Evolutionary conservation across 1,284 basidiomycete genomes (phyloP), one percentile per base, ranked within the genome.

Genomic region (Apiotrichum sp.): DNA sequence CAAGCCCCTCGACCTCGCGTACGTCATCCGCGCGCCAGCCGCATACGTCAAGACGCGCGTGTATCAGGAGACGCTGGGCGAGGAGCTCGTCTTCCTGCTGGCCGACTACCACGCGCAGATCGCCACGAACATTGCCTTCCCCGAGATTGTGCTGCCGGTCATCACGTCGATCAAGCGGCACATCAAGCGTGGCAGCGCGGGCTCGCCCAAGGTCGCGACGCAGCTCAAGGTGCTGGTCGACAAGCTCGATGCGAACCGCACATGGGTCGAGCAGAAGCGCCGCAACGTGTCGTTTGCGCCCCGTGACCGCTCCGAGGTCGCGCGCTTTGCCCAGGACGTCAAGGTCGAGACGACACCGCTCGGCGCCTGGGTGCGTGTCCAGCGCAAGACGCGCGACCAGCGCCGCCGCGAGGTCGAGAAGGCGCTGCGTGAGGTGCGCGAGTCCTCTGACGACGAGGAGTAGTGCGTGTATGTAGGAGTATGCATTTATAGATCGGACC

Each of bases 21-120:
- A 87, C 41, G 82, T 86, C 58, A 88, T 99, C 68, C 87, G 92
- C 38, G 85, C 87, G 14, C 93, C 95, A 0, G 86, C 87, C 45
- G 85, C 89, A 61, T 97, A 98, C 75, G 79, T 89, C 55, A 89
- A 88, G 67, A 98, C 95, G 2, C 83, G 87, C 14, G 83, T 95
- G 35, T 93, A 93, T 75, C 80, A 83, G 55, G 93, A 95, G 68
- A 85, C 84, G 5, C 76, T 98, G 35, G 82, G 85, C 2, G 92
- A 97, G 56, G 96, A 98, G 74, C 79, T 86, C 16, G 74, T 82
- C 5, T 92, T 83, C 74, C 76, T 92, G 16, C 80, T 97, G 43
- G 85, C 86, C 9, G 89, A 95, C 74, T 92, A 88, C 83, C 78
- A 78, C 58, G 73, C 82, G 82, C 53, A 77, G 76, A 58, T 88